Conservation (phyloP, 73 alveolate genomes). For the Paramecium caudatum region DNA sequence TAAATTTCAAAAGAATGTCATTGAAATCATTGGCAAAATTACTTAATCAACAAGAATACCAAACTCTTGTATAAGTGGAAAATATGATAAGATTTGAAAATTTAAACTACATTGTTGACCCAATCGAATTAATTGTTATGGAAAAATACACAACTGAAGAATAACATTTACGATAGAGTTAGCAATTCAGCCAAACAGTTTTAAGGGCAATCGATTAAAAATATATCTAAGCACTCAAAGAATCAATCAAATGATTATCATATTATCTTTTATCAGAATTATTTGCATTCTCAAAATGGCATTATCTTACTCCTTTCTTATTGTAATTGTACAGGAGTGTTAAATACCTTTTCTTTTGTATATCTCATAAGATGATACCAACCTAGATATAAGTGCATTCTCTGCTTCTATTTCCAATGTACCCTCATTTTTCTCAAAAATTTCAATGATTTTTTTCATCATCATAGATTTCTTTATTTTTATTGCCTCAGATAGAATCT, state of each 20-base stretch:
- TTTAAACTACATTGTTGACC: constrained; percentile 17
- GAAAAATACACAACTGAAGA: constrained; percentile 8
- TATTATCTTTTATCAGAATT: neutral
- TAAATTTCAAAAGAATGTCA: constrained; percentile 29
- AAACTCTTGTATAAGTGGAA: neutral
- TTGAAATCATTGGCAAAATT: neutral
- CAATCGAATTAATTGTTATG: neutral
- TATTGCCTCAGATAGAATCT: neutral
- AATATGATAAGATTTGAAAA: neutral
- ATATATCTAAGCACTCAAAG: constrained; percentile 7
- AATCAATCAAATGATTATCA: too few species aligned
- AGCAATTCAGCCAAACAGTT: neutral
- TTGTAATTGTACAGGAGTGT: neutral
- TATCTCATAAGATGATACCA: constrained; percentile 32
- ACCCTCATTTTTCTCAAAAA: constrained; percentile 16
- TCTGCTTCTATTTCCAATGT: neutral
- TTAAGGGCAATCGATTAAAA: constrained; percentile 6
- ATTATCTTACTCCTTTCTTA: neutral
- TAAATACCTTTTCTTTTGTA: constrained; percentile 11
- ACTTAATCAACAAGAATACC: neutral
- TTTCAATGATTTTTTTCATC: constrained; percentile 55
- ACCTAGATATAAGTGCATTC: neutral
- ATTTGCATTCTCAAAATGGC: constrained; percentile 20
- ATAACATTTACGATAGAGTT: neutral
- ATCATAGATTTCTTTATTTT: neutral